phyloP scores from a whole-genome alignment of 768 basidiomycete genomes.

The Leccinum aurantiacum region DNA sequence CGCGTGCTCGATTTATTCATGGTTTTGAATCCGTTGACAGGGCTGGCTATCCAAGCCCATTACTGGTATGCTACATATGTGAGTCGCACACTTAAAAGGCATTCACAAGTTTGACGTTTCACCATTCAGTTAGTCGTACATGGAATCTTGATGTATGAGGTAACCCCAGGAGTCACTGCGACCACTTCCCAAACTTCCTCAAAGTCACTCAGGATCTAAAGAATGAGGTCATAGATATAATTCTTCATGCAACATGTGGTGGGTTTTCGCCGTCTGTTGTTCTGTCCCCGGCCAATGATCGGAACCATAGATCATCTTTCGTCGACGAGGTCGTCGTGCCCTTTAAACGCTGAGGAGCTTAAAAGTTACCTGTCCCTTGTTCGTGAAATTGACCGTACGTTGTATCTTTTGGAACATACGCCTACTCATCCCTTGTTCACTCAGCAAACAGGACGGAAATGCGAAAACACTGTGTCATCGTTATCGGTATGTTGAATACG shows the following conservation, averaged over 20 bases:
- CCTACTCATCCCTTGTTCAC: slow-evolving; percentile 1
- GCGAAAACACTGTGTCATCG: slow-evolving; percentile 17
- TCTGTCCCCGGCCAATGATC: neutral
- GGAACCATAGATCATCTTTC: slow-evolving; percentile 26
- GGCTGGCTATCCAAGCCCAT: slow-evolving; percentile 34
- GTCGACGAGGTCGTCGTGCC: slow-evolving; percentile 25
- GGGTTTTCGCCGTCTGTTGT: neutral
- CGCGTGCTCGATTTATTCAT: slow-evolving; percentile 8
- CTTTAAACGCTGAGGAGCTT: slow-evolving; percentile 17
- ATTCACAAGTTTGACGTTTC: slow-evolving; percentile 6
- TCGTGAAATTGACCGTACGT: slow-evolving; percentile 25
- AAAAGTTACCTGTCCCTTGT: slow-evolving; percentile 25
- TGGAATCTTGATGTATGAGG: neutral
- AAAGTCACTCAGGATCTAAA: slow-evolving; percentile 24
- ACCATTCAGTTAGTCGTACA: neutral
- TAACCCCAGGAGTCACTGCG: slow-evolving; percentile 29
- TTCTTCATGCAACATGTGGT: slow-evolving; percentile 30
- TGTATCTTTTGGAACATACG: neutral
- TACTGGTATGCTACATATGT: slow-evolving; percentile 34
- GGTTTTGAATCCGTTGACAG: slow-evolving; percentile 31
- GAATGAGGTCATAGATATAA: slow-evolving; percentile 23
- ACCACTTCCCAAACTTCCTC: slow-evolving; percentile 29
- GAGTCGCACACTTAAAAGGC: neutral
- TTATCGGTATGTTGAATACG: slow-evolving; percentile 18
- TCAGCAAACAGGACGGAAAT: slow-evolving; percentile 12